Evolutionary conservation across 2,329 filamentous ascomycete species (phyloP), one percentile per base, ranked within the genome.

Genomic region (Biscogniauxia sp.): DNA sequence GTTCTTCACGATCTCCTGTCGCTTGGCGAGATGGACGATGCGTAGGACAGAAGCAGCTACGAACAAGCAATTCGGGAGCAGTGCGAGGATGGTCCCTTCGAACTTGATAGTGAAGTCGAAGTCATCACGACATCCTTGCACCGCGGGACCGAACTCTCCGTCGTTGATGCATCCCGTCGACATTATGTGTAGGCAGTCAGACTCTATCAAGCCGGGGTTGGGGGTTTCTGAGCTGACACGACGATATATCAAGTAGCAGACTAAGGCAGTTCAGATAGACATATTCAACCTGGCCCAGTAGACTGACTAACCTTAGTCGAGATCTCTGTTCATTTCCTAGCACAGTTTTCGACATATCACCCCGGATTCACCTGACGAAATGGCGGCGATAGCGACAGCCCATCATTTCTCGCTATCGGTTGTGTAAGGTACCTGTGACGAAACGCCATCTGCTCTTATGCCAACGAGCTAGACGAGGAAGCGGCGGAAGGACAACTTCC

Each of bases 101-200:
- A 84, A 83, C 26, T 74, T 75, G 54, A 82, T 69, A 0, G 81
- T 83, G 60, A 83, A 82, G 66, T 83, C 81, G 58, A 83, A 83
- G 60, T 80, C 76, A 55, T 71, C 75, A 9, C 80, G 78, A 59
- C 80, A 83, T 20, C 78, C 79, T 11, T 64, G 64, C 19, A 83
- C 78, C 5, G 68, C 64, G 0, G 81, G 80, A 2, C 81, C 80
- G 20, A 82, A 41, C 9, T 41, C 37, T 6, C 4, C 13, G 13
- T 41, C 37, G 37, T 41, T 41, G 37, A 41, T 41, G 37, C 37
- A 41, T 41, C 37, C 37, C 37, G 37, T 6, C 3, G 9, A 41
- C 37, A 41, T 41, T 11, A 15, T 41, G 9, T 4, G 15, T 41
- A 41, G 13, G 26, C 26, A 28, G 26, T 5, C 26, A 41, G 37